Evolutionary conservation across 2,329 filamentous ascomycete genomes (phyloP).

Genomic region (Aspergillus sp.): DNA sequence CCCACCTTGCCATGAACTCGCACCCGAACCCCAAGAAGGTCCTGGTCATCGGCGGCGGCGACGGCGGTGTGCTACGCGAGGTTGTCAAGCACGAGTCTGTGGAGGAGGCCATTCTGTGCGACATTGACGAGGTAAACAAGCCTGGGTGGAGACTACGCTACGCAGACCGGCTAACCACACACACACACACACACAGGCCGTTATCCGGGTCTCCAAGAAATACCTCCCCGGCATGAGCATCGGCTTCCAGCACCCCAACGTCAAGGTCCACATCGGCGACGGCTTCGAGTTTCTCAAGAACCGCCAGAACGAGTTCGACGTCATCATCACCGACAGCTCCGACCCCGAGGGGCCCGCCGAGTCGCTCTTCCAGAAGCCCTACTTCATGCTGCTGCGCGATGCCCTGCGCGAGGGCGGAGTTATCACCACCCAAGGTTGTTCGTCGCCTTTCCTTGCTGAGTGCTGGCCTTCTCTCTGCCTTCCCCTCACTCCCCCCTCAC

Average conservation of each 20-base stretch:
- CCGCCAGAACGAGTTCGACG: conserved; percentile 95
- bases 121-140: conserved; percentile 78
- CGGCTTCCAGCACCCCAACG: conserved; percentile 88
- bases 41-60: conserved; percentile 93
- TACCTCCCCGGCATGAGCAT: conserved; percentile 90
- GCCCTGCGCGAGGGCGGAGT: conserved; percentile 92
- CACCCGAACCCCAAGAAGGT: conserved; percentile 98
- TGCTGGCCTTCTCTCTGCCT: conserved; percentile 6
- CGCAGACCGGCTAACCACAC: neutral
- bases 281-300: conserved; percentile 98
- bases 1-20: conserved; percentile 94
- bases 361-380: too few species aligned
- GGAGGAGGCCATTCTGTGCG: conserved; percentile 91
- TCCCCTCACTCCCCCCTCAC: conserved; percentile 10
- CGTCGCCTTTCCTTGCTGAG: conserved; percentile 58
- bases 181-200: conserved; percentile 49
- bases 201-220: conserved; percentile 96
- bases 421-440: conserved; percentile 99
- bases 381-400: too few species aligned
- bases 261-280: conserved; percentile 86
- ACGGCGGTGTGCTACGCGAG: conserved; percentile 94
- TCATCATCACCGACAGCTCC: conserved; percentile 98
- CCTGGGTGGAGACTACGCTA: neutral
- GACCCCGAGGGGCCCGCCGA: conserved; percentile 96
- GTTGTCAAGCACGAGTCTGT: conserved; percentile 98